Evolutionary conservation across 306 rosid genomes (phyloP).

Genomic region (Carpinus fangiana): DNA sequence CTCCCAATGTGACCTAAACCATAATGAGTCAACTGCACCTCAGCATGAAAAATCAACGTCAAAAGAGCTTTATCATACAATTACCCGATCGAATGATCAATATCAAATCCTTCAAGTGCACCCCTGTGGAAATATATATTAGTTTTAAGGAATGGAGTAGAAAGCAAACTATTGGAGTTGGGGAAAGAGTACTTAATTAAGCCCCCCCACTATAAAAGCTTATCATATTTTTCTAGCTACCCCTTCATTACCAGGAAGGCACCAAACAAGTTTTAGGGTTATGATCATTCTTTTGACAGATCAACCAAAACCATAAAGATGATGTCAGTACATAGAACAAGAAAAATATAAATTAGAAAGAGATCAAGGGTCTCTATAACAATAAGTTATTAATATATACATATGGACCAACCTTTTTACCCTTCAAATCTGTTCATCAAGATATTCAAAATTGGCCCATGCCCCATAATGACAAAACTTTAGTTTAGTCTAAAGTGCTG

Average conservation of each 20-base stretch:
- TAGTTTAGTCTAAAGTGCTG: constrained; percentile 30
- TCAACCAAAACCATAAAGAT: constrained; percentile 36
- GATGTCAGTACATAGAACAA: constrained; percentile 19
- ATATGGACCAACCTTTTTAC: constrained; percentile 15
- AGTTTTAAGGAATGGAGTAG: not conserved
- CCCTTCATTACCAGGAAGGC: constrained; percentile 9
- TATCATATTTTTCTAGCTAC: not conserved
- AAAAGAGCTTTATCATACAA: not conserved
- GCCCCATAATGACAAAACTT: constrained; percentile 22
- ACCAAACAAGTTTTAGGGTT: not conserved
- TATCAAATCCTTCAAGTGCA: not conserved
- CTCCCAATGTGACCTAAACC: not conserved
- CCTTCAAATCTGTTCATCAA: constrained; percentile 1
- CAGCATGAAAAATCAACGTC: not conserved
- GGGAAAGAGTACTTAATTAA: not conserved
- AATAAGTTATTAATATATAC: no score
- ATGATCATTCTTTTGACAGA: constrained; percentile 22
- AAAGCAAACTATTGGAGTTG: not conserved
- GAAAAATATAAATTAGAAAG: constrained; percentile 2
- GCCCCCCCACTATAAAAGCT: not conserved
- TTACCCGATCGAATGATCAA: not conserved
- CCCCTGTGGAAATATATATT: not conserved
- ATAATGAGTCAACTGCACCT: constrained; percentile 3
- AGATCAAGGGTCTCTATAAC: not conserved
- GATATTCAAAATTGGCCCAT: constrained; percentile 12